Evolutionary conservation across 441 rosid genomes (phyloP).

Genomic region (Croton laevigatus): DNA sequence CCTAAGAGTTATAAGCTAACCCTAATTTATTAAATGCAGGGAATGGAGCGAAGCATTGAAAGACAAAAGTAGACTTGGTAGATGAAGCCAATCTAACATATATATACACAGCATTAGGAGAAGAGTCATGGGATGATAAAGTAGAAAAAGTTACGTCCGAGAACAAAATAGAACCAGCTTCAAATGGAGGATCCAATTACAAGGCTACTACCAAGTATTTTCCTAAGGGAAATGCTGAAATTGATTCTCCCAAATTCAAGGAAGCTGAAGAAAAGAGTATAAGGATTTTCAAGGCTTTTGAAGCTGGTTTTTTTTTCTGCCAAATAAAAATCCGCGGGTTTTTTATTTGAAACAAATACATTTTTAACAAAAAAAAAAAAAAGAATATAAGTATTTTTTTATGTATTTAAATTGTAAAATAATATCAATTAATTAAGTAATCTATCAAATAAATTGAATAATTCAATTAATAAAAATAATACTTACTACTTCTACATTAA

Average conservation of each 20-base stretch:
- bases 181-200: slow-evolving; percentile 34
- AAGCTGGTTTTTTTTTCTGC: no score
- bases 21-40: no score
- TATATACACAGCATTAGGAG: slow-evolving; percentile 9
- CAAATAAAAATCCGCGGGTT: no score
- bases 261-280: background rate
- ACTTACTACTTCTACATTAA: no score
- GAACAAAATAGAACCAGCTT: background rate
- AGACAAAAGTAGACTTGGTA: slow-evolving; percentile 16
- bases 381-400: no score
- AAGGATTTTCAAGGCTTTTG: background rate
- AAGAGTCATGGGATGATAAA: background rate
- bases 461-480: no score
- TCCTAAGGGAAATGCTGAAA: background rate
- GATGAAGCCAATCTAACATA: slow-evolving; percentile 25
- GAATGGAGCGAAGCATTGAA: background rate
- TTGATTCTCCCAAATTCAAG: background rate
- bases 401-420: no score
- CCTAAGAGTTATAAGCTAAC: no score
- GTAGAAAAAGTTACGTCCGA: background rate
- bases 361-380: no score
- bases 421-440: no score
- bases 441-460: no score
- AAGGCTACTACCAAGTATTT: slow-evolving; percentile 26
- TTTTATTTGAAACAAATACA: no score